Percentiles rank a stretch among this genome's conserved stretches.
Evolutionary conservation across 2,329 filamentous ascomycete species (phyloP).

Genomic region (Fusarium multiceps): DNA sequence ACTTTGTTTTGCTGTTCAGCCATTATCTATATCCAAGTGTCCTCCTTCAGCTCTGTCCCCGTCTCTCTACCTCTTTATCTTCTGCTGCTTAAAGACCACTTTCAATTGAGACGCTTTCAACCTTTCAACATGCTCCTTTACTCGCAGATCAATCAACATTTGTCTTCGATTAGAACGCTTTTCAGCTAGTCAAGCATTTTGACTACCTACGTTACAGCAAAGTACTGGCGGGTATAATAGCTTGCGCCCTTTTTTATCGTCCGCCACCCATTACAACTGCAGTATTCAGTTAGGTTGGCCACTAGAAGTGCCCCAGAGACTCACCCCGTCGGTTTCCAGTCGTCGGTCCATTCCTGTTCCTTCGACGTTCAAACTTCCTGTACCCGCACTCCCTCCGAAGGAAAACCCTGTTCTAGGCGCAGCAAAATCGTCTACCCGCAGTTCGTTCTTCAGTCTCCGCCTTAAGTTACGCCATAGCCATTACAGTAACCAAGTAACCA

Average conservation of each 20-base stretch:
- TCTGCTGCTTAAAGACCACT: not conserved
- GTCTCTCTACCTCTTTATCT: not conserved
- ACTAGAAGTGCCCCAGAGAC: slow-evolving; percentile 27
- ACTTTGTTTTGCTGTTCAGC: not conserved
- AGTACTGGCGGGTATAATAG: not conserved
- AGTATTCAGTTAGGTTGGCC: slow-evolving; percentile 7
- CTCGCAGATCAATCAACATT: slow-evolving; percentile 10
- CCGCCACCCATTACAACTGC: slow-evolving; percentile 6
- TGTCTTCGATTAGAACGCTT: slow-evolving; percentile 21
- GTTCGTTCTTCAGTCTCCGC: slow-evolving; percentile 22
- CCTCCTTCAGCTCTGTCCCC: not conserved
- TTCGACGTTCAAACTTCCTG: not conserved
- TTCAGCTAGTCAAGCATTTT: slow-evolving; percentile 23
- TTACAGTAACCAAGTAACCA: slow-evolving; percentile 30
- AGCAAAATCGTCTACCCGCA: slow-evolving; percentile 32
- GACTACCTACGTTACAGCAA: slow-evolving; percentile 20
- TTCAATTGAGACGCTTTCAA: not conserved
- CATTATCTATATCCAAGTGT: not conserved
- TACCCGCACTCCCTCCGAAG: slow-evolving; percentile 8
- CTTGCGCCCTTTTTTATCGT: slow-evolving; percentile 10
- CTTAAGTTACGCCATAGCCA: slow-evolving; percentile 35
- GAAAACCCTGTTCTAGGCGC: slow-evolving; percentile 34
- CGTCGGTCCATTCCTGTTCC: slow-evolving; percentile 12
- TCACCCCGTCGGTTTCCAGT: slow-evolving; percentile 6
- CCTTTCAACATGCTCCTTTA: slow-evolving; percentile 26